These are phyloP conservation scores for Diplocarpon mali DNA, from an alignment of 2,329 filamentous ascomycete species.

Conservation along the genomic window DNA sequence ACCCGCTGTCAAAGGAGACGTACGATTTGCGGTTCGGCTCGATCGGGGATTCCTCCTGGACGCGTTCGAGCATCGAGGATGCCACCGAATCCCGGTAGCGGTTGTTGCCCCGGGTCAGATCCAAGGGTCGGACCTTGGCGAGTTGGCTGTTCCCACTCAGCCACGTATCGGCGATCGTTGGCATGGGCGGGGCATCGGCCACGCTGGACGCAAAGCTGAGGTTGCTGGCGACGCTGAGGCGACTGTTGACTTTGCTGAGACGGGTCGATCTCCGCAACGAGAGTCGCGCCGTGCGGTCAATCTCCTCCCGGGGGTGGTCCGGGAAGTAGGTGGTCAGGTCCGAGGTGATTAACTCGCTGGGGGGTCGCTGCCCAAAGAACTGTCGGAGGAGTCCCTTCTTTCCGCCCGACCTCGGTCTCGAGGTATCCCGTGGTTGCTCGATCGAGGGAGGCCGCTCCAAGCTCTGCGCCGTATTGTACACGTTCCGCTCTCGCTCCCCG, in stretches of 20 bases:
- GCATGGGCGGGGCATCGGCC: slow-evolving; percentile 86
- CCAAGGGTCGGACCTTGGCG: slow-evolving; percentile 37
- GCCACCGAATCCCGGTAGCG: slow-evolving; percentile 79
- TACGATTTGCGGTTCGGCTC: slow-evolving; percentile 92
- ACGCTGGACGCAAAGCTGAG: slow-evolving; percentile 86
- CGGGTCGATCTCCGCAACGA: slow-evolving; percentile 85
- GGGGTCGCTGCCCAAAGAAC: slow-evolving; percentile 86
- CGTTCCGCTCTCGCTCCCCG: slow-evolving; percentile 54
- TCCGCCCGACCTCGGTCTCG: slow-evolving; percentile 20
- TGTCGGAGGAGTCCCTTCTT: slow-evolving; percentile 56
- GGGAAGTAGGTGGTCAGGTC: slow-evolving; percentile 97
- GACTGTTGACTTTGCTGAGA: slow-evolving; percentile 84
- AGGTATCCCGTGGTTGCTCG: slow-evolving; percentile 26
- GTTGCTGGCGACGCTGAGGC: slow-evolving; percentile 87
- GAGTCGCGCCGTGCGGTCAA: slow-evolving; percentile 88
- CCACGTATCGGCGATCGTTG: slow-evolving; percentile 92
- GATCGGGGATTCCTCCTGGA: slow-evolving; percentile 76
- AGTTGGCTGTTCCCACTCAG: slow-evolving; percentile 50
- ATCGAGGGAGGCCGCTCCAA: slow-evolving; percentile 43
- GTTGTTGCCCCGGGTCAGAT: slow-evolving; percentile 28
- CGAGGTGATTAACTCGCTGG: slow-evolving; percentile 93
- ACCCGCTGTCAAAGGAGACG: slow-evolving; percentile 67
- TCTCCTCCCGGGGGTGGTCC: slow-evolving; percentile 84
- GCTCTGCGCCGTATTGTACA: slow-evolving; percentile 47
- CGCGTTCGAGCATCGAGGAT: slow-evolving; percentile 77